These are phyloP conservation scores for Scedosporium minutisporum DNA, from an alignment of 2,329 filamentous ascomycete genomes.

Conservation along the genomic window DNA sequence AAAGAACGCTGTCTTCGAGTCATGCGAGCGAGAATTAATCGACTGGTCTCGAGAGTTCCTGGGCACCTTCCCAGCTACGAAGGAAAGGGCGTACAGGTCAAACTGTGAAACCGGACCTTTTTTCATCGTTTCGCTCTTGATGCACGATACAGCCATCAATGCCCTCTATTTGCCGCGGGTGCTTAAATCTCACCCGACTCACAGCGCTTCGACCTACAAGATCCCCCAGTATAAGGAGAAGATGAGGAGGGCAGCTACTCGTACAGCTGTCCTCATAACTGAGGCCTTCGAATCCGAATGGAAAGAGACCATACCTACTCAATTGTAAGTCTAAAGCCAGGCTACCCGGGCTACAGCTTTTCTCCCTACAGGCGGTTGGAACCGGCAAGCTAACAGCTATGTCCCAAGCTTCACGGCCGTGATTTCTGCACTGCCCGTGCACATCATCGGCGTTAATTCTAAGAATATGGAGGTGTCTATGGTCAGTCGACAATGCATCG, in stretches of 20 bases:
- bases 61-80: not conserved
- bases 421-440: conserved; percentile 1
- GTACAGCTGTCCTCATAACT: not conserved
- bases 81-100: not conserved
- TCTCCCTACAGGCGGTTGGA: too few relatives aligned
- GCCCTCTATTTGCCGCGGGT: conserved; percentile 2
- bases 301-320: conserved; percentile 3
- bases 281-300: conserved; percentile 4
- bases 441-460: not conserved
- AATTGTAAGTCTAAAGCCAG: not conserved
- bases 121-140: not conserved
- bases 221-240: not conserved
- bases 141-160: conserved; percentile 2
- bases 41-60: conserved; percentile 2
- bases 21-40: conserved; percentile 1
- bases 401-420: conserved; percentile 3
- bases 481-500: not conserved
- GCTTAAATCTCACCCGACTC: not conserved
- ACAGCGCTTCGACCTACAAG: not conserved
- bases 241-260: conserved; percentile 4
- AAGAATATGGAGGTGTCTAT: not conserved
- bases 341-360: not conserved
- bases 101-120: conserved; percentile 1
- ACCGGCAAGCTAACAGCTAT: not conserved
- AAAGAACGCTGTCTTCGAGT: not conserved